Evolutionary conservation across 495 filamentous ascomycete genomes (phyloP).

Genomic region (Clavariopsis aquatica): DNA sequence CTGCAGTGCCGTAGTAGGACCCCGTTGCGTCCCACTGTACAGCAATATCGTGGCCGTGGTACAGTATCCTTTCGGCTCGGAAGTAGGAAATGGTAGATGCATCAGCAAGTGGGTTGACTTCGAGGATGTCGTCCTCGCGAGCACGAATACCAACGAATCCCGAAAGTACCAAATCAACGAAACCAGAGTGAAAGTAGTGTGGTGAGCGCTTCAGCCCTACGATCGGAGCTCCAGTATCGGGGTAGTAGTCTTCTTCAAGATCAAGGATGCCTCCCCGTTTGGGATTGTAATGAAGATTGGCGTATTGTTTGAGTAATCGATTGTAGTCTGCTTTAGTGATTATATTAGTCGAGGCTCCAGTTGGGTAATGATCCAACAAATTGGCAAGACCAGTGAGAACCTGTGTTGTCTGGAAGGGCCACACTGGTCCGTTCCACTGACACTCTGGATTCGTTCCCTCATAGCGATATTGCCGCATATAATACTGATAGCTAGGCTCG

Average conservation of each 20-base stretch:
- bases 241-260: constrained; percentile 11
- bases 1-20: neutral
- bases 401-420: constrained; percentile 8
- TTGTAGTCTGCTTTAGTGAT: neutral
- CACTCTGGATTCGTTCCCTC: constrained; percentile 6
- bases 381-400: constrained; percentile 6
- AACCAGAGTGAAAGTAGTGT: constrained; percentile 10
- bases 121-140: constrained; percentile 4
- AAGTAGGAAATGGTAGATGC: constrained; percentile 7
- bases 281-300: constrained; percentile 7
- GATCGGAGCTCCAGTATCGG: constrained; percentile 5
- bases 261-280: constrained; percentile 1
- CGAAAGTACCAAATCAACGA: neutral
- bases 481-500: constrained; percentile 8
- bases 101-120: constrained; percentile 16
- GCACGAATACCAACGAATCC: constrained; percentile 11
- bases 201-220: constrained; percentile 9
- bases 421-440: constrained; percentile 10
- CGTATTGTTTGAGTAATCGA: neutral
- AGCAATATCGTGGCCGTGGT: constrained; percentile 11
- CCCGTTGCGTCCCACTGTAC: constrained; percentile 9
- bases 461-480: constrained; percentile 12
- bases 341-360: neutral
- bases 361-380: constrained; percentile 4
- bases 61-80: constrained; percentile 3